Percentiles rank a stretch among this genome's conserved stretches.
phyloP scores from a whole-genome alignment of 371 early-diverging fungal genomes.

The Amoeboaphelidium protococcarum region DNA sequence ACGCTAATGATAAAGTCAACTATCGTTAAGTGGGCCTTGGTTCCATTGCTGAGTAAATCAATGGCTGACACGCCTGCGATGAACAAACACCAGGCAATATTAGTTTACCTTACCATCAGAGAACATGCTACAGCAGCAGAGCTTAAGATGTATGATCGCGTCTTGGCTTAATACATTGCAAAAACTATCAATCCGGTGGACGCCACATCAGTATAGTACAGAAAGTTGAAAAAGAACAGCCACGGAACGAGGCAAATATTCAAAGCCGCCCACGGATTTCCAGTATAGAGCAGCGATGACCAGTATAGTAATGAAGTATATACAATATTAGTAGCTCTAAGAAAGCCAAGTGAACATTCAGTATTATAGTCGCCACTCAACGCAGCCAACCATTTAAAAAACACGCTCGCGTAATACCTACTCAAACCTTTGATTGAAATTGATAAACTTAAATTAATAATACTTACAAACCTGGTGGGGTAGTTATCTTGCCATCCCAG shows the following conservation, averaged over 20 bases:
- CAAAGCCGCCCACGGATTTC: too few species aligned
- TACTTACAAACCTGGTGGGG: slow-evolving; percentile 87
- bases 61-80: slow-evolving; percentile 15
- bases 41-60: background rate
- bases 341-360: background rate
- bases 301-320: too few species aligned
- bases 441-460: background rate
- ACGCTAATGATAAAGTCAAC: background rate
- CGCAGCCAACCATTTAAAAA: background rate
- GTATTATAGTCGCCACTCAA: background rate
- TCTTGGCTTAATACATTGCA: slow-evolving; percentile 26
- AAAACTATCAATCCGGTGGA: slow-evolving; percentile 41
- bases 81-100: slow-evolving; percentile 50
- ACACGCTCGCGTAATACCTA: background rate
- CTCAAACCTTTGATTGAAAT: background rate
- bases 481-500: slow-evolving; percentile 83
- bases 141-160: slow-evolving; percentile 20
- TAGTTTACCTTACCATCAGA: slow-evolving; percentile 82
- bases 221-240: slow-evolving; percentile 42
- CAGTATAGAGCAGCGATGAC: slow-evolving; percentile 3
- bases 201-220: slow-evolving; percentile 79
- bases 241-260: slow-evolving; percentile 32
- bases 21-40: background rate
- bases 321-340: background rate
- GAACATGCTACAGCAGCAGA: background rate